phyloP scores from a whole-genome alignment of 2,329 filamentous ascomycete genomes.

The Phoma sp. region DNA sequence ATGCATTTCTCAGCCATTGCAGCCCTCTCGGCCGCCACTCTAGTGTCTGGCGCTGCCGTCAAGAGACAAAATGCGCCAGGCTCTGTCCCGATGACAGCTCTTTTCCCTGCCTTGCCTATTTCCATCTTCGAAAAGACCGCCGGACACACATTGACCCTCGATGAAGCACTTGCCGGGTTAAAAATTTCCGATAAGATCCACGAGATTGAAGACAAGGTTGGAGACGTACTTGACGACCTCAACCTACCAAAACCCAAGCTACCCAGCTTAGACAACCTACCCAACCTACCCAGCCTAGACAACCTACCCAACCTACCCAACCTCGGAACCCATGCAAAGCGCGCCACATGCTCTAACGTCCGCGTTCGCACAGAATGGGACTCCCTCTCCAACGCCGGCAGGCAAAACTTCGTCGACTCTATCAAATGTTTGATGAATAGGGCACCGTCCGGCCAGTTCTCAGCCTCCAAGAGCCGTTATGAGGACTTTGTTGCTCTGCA shows the following conservation, averaged over 20 bases:
- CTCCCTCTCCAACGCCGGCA: conserved; percentile 27
- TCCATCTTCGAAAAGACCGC: conserved; percentile 8
- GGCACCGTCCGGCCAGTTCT: conserved; percentile 33
- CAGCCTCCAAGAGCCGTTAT: conserved; percentile 38
- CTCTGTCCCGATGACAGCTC: conserved; percentile 8
- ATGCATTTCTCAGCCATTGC: conserved; percentile 15
- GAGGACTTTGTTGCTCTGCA: conserved; percentile 45
- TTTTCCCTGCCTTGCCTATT: conserved; percentile 11
- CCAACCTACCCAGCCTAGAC: too few species aligned
- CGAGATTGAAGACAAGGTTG: not conserved
- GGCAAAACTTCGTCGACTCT: conserved; percentile 35
- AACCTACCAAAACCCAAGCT: not conserved
- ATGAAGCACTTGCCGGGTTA: conserved; percentile 14
- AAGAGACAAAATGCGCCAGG: conserved; percentile 7
- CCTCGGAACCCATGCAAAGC: too few species aligned
- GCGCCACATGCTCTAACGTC: conserved; percentile 33
- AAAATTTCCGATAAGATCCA: conserved; percentile 16
- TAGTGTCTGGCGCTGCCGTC: conserved; percentile 12
- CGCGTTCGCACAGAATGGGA: conserved; percentile 45
- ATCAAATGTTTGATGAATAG: conserved; percentile 41
- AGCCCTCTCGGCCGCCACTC: conserved; percentile 14
- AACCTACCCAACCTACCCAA: too few species aligned
- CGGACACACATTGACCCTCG: conserved; percentile 14
- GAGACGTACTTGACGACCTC: not conserved
- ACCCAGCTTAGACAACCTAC: too few species aligned